Evolutionary conservation across 257 asterid genomes (phyloP).

Genomic region (Dorcoceras hygrometricum): DNA sequence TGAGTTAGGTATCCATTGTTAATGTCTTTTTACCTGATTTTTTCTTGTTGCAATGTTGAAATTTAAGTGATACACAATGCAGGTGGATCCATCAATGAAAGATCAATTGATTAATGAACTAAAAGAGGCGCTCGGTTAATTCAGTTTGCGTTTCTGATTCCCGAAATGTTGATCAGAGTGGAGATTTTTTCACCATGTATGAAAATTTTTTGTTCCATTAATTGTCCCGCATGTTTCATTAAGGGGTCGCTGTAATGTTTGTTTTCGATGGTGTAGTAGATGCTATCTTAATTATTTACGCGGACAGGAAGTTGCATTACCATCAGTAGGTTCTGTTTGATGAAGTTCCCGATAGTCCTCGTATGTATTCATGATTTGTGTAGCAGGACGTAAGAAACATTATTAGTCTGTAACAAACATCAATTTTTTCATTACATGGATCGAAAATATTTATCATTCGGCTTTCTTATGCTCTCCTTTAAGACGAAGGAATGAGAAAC

Average conservation of each 20-base stretch:
- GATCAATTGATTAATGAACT: constrained; percentile 61
- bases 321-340: not conserved
- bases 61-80: constrained; percentile 26
- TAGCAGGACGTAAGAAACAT: not conserved
- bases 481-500: not conserved
- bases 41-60: not conserved
- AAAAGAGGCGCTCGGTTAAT: constrained; percentile 28
- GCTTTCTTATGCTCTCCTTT: not conserved
- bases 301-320: not conserved
- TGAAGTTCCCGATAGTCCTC: not conserved
- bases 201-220: not conserved
- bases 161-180: not conserved
- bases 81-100: constrained; percentile 70
- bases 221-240: not conserved
- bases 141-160: not conserved
- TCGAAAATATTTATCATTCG: not conserved
- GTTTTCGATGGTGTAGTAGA: not conserved
- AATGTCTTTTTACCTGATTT: not conserved
- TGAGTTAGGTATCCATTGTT: constrained; percentile 17
- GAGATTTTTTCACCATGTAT: not conserved
- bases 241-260: not conserved
- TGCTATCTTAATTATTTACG: too few relatives aligned
- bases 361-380: not conserved
- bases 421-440: not conserved
- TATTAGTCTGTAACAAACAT: too few relatives aligned